Conservation (phyloP, 371 early-diverging fungal genomes). For the Circinella minor region DNA sequence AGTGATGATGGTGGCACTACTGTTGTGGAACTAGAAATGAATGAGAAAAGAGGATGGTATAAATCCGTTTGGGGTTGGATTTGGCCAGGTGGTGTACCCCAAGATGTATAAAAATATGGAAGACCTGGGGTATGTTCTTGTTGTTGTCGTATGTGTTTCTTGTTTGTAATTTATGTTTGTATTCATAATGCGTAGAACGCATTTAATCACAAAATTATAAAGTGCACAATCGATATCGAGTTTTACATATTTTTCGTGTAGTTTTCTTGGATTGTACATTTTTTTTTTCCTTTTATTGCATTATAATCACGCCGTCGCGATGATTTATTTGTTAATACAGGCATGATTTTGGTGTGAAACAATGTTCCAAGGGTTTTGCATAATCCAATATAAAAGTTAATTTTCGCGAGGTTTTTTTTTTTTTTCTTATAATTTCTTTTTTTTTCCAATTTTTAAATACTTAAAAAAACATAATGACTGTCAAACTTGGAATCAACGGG, state of each 20-base stretch:
- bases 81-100: neutral
- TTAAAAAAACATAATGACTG: conserved; percentile 10
- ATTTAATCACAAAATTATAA: too few relatives aligned
- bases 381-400: neutral
- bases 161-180: too few relatives aligned
- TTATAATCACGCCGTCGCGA: neutral
- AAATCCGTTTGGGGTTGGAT: neutral
- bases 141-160: too few relatives aligned
- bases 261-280: too few relatives aligned
- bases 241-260: too few relatives aligned
- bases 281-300: too few relatives aligned
- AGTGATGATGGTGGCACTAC: neutral
- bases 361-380: conserved; percentile 6
- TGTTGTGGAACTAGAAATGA: neutral
- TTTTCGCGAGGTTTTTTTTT: neutral
- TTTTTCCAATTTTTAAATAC: neutral
- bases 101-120: neutral
- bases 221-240: too few relatives aligned
- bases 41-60: conserved; percentile 1
- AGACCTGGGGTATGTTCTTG: neutral
- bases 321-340: neutral
- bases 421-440: neutral
- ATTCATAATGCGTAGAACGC: too few relatives aligned
- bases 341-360: neutral
- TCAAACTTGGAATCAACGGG: conserved; percentile 35